Evolutionary conservation across 2,329 filamentous ascomycete genomes (phyloP), one percentile per base, ranked within the genome.

Genomic region (Colletotrichum godetiae): DNA sequence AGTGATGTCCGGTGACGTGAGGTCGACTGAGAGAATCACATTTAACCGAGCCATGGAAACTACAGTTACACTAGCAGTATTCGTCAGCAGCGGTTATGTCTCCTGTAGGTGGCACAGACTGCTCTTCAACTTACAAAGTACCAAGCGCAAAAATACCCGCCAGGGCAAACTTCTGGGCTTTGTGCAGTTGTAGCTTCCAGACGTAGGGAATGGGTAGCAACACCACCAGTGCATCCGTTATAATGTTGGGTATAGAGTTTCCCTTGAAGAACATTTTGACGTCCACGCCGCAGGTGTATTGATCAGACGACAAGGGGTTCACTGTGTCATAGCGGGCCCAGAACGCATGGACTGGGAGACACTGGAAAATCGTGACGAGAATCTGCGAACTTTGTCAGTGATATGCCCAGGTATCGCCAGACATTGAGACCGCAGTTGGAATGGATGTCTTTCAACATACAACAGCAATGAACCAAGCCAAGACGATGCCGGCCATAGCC

Each of bases 181-280:
- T 66, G 1, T 76, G 78, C 42, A 81, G 73, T 35, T 77, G 74
- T 3, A 82, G 69, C 19, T 65, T 75, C 60, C 76, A 79, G 13
- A 81, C 74, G 29, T 79, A 76, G 2, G 78, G 79, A 1, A 80
- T 67, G 1, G 81, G 81, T 1, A 81, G 66, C 1, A 73, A 22
- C 15, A 82, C 74, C 22, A 81, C 78, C 11, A 79, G 22, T 1
- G 78, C 55, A 33, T 81, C 79, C 2, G 78, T 78, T 4, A 77
- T 68, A 22, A 81, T 78, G 53, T 78, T 79, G 1, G 78, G 76
- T 10, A 80, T 76, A 2, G 78, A 75, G 58, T 80, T 81, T 2
- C 75, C 76, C 57, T 78, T 78, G 59, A 80, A 80, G 67, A 80
- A 79, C 4, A 74, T 74, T 31, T 55, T 74, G 6, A 74, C 52